Base-by-base conservation (phyloP, 23 red algal genomes). In the Gracilaria gracilis region DNA sequence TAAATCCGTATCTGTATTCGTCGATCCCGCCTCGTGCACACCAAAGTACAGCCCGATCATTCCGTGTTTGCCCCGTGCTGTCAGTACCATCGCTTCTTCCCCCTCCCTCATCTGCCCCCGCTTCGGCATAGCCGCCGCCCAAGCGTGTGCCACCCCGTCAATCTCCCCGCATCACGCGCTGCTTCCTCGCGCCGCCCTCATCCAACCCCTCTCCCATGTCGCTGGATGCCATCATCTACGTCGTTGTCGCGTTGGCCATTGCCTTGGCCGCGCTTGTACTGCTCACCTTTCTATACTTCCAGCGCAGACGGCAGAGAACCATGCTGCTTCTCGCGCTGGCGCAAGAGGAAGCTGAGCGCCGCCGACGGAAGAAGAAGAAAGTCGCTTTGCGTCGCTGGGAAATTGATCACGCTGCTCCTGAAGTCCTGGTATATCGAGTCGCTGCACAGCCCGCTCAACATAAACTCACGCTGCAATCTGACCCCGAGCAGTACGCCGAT, bases 291-390 rank as follows among this genome's bases (percentile, higher is more conserved):
- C 40, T 92, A 0, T 84, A 51, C 47, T 29, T 92, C 24, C 89
- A 92, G 80, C 89, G 89, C 33, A 37, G 89, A 28, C 89, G 89
- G 16, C 79, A 83, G 24, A 35, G 89, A 23, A 64, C 80, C 48
- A 65, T 92, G 59, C 34, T 76, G 38, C 34, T 84, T 35, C 78
- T 71, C 25, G 59, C 89, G 31, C 69, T 83, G 20, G 89, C 89
- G 7, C 79, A 83, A 36, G 89, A 92, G 33, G 89, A 92, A 12
- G 89, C 89, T n/a, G 80, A 83, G 46, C 89, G 89, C 4, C 89
- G 89, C 21, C 77, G 89, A 23, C 46, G 89, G 34, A 92, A 92
- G 80, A 77, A 78, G 51, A 83, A 72, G 47, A 83, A 84, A 24
- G 78, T 78, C 23, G 89, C 75, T 21, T 53, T 92, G 29, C 61